Conservation (phyloP, 2,329 filamentous ascomycete species). For the Aspergillus sp. region DNA sequence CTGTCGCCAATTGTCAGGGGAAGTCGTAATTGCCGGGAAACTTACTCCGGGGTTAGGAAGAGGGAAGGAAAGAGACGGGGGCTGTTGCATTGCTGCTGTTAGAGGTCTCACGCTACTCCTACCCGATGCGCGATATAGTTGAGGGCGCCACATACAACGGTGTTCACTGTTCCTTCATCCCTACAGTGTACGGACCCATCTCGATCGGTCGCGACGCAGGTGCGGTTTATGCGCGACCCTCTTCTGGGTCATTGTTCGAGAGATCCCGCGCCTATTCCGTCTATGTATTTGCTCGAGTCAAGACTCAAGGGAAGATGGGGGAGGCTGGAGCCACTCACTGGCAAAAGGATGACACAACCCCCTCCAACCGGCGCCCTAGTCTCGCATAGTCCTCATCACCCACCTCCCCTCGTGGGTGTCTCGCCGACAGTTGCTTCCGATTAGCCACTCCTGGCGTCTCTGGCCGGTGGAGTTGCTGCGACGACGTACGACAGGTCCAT, state of each 20-base stretch:
- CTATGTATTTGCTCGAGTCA: constrained; percentile 17
- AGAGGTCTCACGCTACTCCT: constrained; percentile 7
- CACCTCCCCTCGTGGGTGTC: constrained; percentile 22
- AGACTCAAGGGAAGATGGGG: constrained; percentile 6
- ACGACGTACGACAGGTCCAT: constrained; percentile 22
- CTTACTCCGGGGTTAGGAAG: background rate
- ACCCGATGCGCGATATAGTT: constrained; percentile 16
- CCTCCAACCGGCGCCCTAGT: constrained; percentile 18
- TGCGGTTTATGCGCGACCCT: constrained; percentile 1
- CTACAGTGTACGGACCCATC: background rate
- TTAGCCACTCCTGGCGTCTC: constrained; percentile 20
- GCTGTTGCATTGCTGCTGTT: constrained; percentile 5
- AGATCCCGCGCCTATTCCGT: constrained; percentile 9
- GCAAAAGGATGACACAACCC: constrained; percentile 18
- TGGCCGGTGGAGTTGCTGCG: constrained; percentile 23
- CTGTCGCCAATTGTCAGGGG: constrained; percentile 5
- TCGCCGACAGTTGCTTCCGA: constrained; percentile 20
- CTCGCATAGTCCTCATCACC: constrained; percentile 18
- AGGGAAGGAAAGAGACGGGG: constrained; percentile 7
- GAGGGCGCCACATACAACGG: constrained; percentile 9
- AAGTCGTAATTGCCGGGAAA: constrained; percentile 1
- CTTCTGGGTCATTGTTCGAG: background rate
- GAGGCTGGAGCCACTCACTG: constrained; percentile 16
- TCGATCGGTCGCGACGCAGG: constrained; percentile 6
- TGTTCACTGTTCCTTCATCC: background rate